phyloP scores from a whole-genome alignment of 1,139 yeast genomes.

The Diutina sp. region DNA sequence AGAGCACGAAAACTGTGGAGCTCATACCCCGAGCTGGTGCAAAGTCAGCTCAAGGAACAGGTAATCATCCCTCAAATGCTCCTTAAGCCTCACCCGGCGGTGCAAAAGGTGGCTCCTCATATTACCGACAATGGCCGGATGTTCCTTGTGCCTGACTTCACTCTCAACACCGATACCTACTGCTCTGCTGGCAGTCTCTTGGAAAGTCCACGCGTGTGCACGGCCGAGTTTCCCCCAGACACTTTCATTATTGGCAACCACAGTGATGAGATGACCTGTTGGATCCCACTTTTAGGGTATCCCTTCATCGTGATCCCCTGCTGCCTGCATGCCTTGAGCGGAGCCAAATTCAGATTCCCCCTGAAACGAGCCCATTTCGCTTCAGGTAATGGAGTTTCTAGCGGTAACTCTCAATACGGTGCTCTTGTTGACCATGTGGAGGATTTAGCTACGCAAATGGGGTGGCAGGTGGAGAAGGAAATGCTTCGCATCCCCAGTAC shows the following conservation, averaged over 20 bases:
- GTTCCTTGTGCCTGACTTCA: slow-evolving; percentile 30
- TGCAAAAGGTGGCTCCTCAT: slow-evolving; percentile 39
- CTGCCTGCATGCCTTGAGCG: slow-evolving; percentile 80
- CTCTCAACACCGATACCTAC: slow-evolving; percentile 10
- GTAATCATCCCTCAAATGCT: slow-evolving; percentile 66
- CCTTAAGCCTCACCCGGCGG: slow-evolving; percentile 55
- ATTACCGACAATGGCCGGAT: slow-evolving; percentile 46
- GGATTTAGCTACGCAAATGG: slow-evolving; percentile 49
- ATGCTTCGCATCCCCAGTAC: slow-evolving; percentile 92
- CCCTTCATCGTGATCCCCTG: slow-evolving; percentile 94
- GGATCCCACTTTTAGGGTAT: slow-evolving; percentile 81
- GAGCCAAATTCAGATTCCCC: slow-evolving; percentile 49
- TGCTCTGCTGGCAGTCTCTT: slow-evolving; percentile 38
- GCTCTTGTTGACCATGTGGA: slow-evolving; percentile 79
- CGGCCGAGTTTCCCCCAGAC: slow-evolving; percentile 50
- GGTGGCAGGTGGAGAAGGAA: slow-evolving; percentile 81
- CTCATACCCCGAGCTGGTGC: slow-evolving; percentile 52
- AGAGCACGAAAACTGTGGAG: slow-evolving; percentile 83
- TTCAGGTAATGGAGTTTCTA: not conserved
- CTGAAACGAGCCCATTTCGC: not conserved
- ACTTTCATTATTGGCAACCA: slow-evolving; percentile 90
- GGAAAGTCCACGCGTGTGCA: slow-evolving; percentile 44
- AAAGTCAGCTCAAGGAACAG: slow-evolving; percentile 50
- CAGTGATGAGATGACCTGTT: slow-evolving; percentile 88
- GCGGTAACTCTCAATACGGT: slow-evolving; percentile 49